A percentile compares a stretch with the other conserved stretches of the same genome.
Evolutionary conservation across 805 yeast genomes (phyloP).

Genomic region (Yueomyces sinensis): DNA sequence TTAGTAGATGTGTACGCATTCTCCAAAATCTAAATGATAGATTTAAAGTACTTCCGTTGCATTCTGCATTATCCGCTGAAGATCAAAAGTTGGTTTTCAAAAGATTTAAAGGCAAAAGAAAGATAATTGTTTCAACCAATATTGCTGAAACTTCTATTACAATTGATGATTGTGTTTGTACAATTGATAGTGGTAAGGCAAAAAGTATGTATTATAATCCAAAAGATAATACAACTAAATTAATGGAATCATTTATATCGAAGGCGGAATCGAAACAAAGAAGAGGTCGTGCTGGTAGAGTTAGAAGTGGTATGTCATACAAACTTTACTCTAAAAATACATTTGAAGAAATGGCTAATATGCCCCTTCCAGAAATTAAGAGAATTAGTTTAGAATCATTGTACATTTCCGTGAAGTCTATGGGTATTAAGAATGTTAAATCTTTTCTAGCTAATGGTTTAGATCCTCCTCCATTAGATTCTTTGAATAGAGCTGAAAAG

Average conservation of each 20-base stretch:
- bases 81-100: constrained; percentile 74
- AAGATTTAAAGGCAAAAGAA: constrained; percentile 45
- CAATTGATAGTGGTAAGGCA: constrained; percentile 77
- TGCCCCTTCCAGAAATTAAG: constrained; percentile 82
- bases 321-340: constrained; percentile 61
- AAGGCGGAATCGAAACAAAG: constrained; percentile 83
- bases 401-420: constrained; percentile 72
- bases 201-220: constrained; percentile 66
- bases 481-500: constrained; percentile 28
- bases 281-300: constrained; percentile 98
- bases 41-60: constrained; percentile 56
- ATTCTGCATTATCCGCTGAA: constrained; percentile 71
- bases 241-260: constrained; percentile 78
- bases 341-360: constrained; percentile 45
- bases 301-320: constrained; percentile 67
- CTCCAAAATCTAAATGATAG: constrained; percentile 6
- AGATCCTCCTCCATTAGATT: constrained; percentile 55
- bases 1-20: constrained; percentile 38
- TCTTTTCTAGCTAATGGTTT: constrained; percentile 61
- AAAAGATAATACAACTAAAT: constrained; percentile 48
- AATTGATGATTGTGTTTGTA: constrained; percentile 88
- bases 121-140: constrained; percentile 80
- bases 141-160: constrained; percentile 97
- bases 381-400: constrained; percentile 74
- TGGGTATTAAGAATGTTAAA: constrained; percentile 68